Evolutionary conservation across 228 moss, liverwort and hornwort genomes (phyloP).

Genomic region (Sphagnum magellanicum): DNA sequence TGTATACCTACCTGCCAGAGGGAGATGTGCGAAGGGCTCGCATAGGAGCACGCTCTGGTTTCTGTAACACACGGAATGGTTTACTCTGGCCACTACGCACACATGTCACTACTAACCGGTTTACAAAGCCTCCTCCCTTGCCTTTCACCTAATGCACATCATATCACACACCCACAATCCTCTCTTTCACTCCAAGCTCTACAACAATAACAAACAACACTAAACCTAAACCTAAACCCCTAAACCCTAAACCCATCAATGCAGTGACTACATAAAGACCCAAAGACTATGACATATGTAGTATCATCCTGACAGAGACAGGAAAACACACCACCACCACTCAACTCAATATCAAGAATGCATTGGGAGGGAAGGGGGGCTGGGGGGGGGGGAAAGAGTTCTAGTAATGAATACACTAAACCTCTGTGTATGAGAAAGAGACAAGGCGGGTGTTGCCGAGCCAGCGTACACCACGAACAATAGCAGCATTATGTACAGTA

Average conservation of each 20-base stretch:
- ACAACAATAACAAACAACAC: no score
- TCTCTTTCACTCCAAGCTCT: no score
- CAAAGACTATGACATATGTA: no score
- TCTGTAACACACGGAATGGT: conserved; percentile 77
- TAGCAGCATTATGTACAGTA: conserved; percentile 70
- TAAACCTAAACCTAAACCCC: no score
- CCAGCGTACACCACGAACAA: conserved; percentile 96
- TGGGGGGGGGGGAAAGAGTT: no score
- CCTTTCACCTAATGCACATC: conserved; percentile 76
- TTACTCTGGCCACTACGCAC: conserved; percentile 91
- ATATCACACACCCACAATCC: conserved; percentile 9
- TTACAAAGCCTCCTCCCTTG: conserved; percentile 94
- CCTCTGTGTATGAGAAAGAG: conserved; percentile 93
- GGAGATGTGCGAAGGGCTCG: conserved; percentile 94
- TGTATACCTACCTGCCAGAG: conserved; percentile 75
- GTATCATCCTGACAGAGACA: no score
- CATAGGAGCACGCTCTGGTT: conserved; percentile 96
- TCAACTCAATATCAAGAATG: no score
- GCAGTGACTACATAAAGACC: no score
- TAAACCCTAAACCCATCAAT: no score
- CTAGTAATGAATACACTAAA: conserved; percentile 6
- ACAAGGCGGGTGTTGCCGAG: conserved; percentile 88
- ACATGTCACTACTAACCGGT: conserved; percentile 79
- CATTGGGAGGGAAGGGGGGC: no score
- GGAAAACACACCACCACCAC: no score